Evolutionary conservation across 768 basidiomycete species (phyloP).

Genomic region (Amanita rimosa): DNA sequence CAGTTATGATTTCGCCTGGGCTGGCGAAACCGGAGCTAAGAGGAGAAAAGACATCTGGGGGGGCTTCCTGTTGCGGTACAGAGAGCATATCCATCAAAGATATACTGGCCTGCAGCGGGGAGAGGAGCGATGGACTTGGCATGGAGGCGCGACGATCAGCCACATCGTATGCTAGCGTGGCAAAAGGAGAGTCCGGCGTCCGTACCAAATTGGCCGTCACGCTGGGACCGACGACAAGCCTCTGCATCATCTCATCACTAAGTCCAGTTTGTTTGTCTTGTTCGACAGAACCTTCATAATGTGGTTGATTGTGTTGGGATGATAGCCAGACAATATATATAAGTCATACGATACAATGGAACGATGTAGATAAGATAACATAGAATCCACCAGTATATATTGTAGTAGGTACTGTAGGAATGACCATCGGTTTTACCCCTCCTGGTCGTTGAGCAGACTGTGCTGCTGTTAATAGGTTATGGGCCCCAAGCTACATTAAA

Average conservation of each 20-base stretch:
- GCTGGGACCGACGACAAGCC: not conserved
- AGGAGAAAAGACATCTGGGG: not conserved
- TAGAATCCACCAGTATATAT: too few relatives aligned
- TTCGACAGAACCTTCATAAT: not conserved
- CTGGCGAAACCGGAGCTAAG: slow-evolving; percentile 10
- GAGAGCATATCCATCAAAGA: not conserved
- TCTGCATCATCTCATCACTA: slow-evolving; percentile 7
- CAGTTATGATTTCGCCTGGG: slow-evolving; percentile 22
- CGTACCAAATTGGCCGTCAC: slow-evolving; percentile 6
- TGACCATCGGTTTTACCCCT: too few relatives aligned
- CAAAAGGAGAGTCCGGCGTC: slow-evolving; percentile 9
- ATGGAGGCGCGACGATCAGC: slow-evolving; percentile 5
- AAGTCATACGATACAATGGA: too few relatives aligned
- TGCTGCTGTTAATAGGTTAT: too few relatives aligned
- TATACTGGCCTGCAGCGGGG: not conserved
- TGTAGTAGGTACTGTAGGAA: too few relatives aligned
- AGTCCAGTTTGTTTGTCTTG: slow-evolving; percentile 8
- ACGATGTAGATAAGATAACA: too few relatives aligned
- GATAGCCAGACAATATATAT: too few relatives aligned
- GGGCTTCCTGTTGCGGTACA: not conserved
- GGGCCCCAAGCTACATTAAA: too few relatives aligned
- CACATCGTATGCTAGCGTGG: slow-evolving; percentile 12
- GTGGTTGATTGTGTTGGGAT: not conserved
- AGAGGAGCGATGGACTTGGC: not conserved
- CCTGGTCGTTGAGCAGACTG: too few relatives aligned